Base-by-base conservation (phyloP, 352 stramenopile species). In the Elongisporangium undulatum region DNA sequence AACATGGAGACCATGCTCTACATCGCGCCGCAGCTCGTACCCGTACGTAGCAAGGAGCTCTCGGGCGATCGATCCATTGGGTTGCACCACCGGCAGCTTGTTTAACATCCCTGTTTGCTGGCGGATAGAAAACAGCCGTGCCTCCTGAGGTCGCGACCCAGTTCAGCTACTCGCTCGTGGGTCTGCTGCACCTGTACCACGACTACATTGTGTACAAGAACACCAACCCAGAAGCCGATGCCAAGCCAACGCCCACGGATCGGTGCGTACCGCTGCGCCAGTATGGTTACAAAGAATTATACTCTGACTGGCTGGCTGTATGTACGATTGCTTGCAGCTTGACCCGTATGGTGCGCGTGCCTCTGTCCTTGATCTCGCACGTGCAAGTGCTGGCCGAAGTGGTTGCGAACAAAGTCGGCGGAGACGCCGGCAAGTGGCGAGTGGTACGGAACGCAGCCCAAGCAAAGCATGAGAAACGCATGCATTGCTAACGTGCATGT, bases 151-250 rank as follows among this genome's bases (percentile, higher is more conserved):
- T 92, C 21, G 77, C 81, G 39, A 84, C 83, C 16, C 80, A 95
- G 60, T 74, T 69, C n/a, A 79, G 85, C 5, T 95, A 95, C 66
- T 85, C 85, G 50, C 59, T 93, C 34, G 82, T 89, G 52, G 83
- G 83, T 0, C 56, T 95, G 45, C 67, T 95, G 34, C 80, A 85
- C 55, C 29, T 93, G 61, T 92, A 90, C 64, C 85, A 95, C 56
- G 85, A 95, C 77, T 89, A 89, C 62, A 69, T 95, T 13, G 61
- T 92, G 53, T 90, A 81, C 76, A 90, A 89, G 70, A 69, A 75
- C 16, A 55, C 68, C 59, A 20, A 39, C 62, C 12, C 56, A 59
- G 21, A 64, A 71, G 39, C 65, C 64, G 0, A 41, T 13, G 29
- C 29, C 5, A 41, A 41, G 29, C 16, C 52, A 4, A 74, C 57